A percentile compares a stretch with the other conserved stretches of the same genome.
Conservation (phyloP, 1,284 basidiomycete genomes). For the Malassezia japonica region DNA sequence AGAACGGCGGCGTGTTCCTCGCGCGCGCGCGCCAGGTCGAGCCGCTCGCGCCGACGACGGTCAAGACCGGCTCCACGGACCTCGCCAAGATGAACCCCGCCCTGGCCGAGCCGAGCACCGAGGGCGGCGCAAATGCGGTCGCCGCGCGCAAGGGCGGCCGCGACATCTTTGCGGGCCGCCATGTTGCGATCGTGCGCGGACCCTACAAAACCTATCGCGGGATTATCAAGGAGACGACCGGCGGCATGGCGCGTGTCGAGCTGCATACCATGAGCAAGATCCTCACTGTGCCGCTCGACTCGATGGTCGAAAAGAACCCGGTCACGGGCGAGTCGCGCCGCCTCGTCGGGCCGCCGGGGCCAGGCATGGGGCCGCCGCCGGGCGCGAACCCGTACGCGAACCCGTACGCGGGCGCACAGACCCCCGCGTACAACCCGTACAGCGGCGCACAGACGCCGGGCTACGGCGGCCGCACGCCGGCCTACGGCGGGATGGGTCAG, state of each 20-base stretch:
- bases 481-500: constrained; percentile 6
- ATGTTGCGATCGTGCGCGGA: constrained; percentile 74
- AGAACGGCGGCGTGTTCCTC: constrained; percentile 91
- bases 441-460: constrained; percentile 25
- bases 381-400: constrained; percentile 21
- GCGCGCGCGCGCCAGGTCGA: constrained; percentile 53
- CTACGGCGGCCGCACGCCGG: constrained; percentile 7
- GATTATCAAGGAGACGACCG: constrained; percentile 89
- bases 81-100: constrained; percentile 94
- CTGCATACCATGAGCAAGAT: constrained; percentile 81
- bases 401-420: constrained; percentile 22
- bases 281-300: constrained; percentile 72
- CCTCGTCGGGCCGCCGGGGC: constrained; percentile 13
- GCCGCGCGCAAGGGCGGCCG: constrained; percentile 27
- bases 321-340: constrained; percentile 32
- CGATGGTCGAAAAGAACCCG: constrained; percentile 61
- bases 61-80: constrained; percentile 52
- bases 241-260: constrained; percentile 77
- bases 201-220: constrained; percentile 84
- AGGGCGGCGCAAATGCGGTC: constrained; percentile 30
- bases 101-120: constrained; percentile 48
- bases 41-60: constrained; percentile 59
- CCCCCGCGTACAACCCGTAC: constrained; percentile 31
- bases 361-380: constrained; percentile 4
- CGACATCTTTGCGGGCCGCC: constrained; percentile 71